phyloP scores from a whole-genome alignment of 805 yeast genomes.

The Metschnikowia similis region DNA sequence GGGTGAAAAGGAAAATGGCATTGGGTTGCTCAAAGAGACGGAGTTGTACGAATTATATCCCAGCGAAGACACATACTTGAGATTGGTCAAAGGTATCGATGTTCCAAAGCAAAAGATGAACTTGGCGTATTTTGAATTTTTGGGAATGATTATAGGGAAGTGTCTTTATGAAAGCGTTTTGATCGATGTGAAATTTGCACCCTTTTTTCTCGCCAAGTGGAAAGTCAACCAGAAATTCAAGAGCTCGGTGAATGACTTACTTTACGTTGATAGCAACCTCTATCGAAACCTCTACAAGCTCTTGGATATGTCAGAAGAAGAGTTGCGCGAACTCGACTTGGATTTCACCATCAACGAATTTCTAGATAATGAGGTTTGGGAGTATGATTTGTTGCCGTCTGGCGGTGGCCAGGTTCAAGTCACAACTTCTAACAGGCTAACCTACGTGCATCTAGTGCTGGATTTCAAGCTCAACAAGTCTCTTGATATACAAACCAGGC shows the following conservation, averaged over 20 bases:
- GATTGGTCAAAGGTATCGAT: slow-evolving; percentile 29
- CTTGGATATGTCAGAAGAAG: slow-evolving; percentile 49
- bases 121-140: slow-evolving; percentile 45
- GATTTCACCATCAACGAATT: slow-evolving; percentile 61
- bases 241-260: slow-evolving; percentile 75
- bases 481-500: slow-evolving; percentile 52
- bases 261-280: slow-evolving; percentile 62
- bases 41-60: slow-evolving; percentile 67
- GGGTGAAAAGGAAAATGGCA: slow-evolving; percentile 18
- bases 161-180: slow-evolving; percentile 81
- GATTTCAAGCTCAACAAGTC: slow-evolving; percentile 70
- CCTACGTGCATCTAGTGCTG: slow-evolving; percentile 73
- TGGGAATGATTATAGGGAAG: slow-evolving; percentile 85
- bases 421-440: slow-evolving; percentile 54
- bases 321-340: slow-evolving; percentile 56
- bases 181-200: slow-evolving; percentile 80
- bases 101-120: slow-evolving; percentile 23
- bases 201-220: slow-evolving; percentile 75
- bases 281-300: slow-evolving; percentile 63
- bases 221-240: slow-evolving; percentile 40
- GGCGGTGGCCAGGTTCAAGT: slow-evolving; percentile 59
- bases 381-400: slow-evolving; percentile 54
- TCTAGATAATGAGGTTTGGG: slow-evolving; percentile 32
- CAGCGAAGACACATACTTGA: slow-evolving; percentile 48
- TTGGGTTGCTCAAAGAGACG: slow-evolving; percentile 39